Base-by-base conservation (phyloP, 768 basidiomycete species). In the Lactarius sanguifluus region DNA sequence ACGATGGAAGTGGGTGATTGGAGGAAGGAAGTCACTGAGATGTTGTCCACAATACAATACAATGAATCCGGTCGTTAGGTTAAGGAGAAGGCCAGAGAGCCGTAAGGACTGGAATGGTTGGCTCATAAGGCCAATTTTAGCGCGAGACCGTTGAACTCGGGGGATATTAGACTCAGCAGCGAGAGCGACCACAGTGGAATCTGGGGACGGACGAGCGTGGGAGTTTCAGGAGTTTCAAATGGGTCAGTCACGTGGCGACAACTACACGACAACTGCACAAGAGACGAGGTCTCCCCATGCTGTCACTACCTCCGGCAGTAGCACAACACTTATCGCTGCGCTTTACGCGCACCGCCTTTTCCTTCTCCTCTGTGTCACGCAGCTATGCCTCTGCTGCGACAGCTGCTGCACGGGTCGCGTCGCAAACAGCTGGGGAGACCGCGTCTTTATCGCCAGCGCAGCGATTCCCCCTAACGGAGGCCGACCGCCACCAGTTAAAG, bases 401-500 rank as follows among this genome's bases (percentile, higher is more conserved):
- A 15, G 60, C 61, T n/a, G 60, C 60, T 28, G 30, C 45, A 34
- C 60, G 66, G 36, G 20, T 52, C 5, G 20, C 25, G 23, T 25
- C 41, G 16, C 30, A 23, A 41, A 25, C 8, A 7, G 43, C 36
- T 3, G 36, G 5, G 18, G 61, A 62, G 23, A 40, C 61, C 4
- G 59, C 67, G n/a, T 43, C 30, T 30, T 45, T 36, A 34, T 56
- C 58, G 30, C 68, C 69, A 15, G 67, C 69, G 25, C 62, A 65
- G 50, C 60, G 57, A 20, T 70, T 69, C 59, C 62, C 78, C 3
- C 79, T 92, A 69, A 82, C 89, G 1, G 86, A 87, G 7, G 78
- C 80, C 58, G 97, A 99, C 78, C 69, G 80, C 61, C 73, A 78
- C 65, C 82, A 91, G 13, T 82, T 98, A 50, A 78, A 76, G 25